These are phyloP conservation scores for Erucastrum elatum DNA, from an alignment of 345 rosid species.

Conservation along the genomic window DNA sequence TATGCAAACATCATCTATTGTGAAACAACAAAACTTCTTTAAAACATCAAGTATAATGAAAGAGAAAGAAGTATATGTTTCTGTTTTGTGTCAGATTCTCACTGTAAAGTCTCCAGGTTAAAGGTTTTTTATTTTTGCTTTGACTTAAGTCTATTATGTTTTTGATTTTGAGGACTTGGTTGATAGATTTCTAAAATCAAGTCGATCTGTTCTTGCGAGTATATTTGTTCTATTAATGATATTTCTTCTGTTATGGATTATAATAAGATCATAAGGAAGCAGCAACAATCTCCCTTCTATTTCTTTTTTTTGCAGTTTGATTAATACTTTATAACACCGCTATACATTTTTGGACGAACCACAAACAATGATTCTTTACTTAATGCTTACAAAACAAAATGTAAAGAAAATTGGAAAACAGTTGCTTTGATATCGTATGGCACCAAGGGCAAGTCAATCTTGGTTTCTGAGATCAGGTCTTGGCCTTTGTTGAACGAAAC, in stretches of 20 bases:
- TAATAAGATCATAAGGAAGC: not conserved
- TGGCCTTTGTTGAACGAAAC: constrained; percentile 9
- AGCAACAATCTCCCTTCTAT: not conserved
- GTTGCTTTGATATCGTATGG: not conserved
- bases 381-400: constrained; percentile 19
- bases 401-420: constrained; percentile 19
- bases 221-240: no score
- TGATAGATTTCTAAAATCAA: no score
- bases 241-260: not conserved
- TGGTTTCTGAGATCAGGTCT: not conserved
- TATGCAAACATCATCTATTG: no score
- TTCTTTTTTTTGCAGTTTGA: not conserved
- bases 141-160: no score
- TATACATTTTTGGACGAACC: constrained; percentile 25
- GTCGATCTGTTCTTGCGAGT: no score
- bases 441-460: not conserved
- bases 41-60: no score
- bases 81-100: no score
- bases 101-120: no score
- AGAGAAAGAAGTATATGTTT: no score
- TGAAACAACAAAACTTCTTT: no score
- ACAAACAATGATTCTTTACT: constrained; percentile 2
- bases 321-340: constrained; percentile 8
- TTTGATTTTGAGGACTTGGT: no score
- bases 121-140: no score